Evolutionary conservation across 139 green algal species (phyloP), one percentile per base, ranked within the genome.

Genomic region (Choricystis sp.): DNA sequence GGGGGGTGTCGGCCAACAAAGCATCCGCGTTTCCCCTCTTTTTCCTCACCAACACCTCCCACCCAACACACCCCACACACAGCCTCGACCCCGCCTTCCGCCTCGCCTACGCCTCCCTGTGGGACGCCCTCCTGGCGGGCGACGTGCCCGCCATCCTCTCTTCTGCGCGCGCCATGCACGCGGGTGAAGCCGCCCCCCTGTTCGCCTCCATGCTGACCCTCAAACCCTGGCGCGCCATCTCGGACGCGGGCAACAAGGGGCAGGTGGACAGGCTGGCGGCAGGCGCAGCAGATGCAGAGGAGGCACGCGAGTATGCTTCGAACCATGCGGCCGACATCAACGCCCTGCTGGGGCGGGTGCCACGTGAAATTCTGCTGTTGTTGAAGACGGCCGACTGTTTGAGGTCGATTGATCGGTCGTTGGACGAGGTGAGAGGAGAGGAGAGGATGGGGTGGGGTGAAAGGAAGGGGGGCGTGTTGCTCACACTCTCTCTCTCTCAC

Each of bases 301-400:
- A 69, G 60, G 65, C 83, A 48, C 72, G 83, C 68, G 60, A 62
- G 26, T 89, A 87, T 61, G 87, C 83, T 9, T 26, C 70, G 0
- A 52, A 83, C 25, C 90, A 94, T 64, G 77, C 75, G 0, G 49
- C 52, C 2, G 75, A 94, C 64, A 94, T 96, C 58, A 73, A 56
- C 3, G 62, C 67, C 9, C 81, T 97, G 74, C 83, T 97, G 62
- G 27, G 69, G n/a, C 70, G 69, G 40, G 78, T 97, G 58, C 90
- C 90, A 2, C 79, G 83, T 4, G 76, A 70, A 28, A 68, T 97
- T 71, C 82, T 97, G 70, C 86, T 97, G 62, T 78, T 97, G 49
- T 82, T 97, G 29, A 97, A 97, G 71, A 97, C 90, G 26, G 95
- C 95, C 60, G 89, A 97, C 77, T 96, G 88, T 78, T 77, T 97